phyloP scores from a whole-genome alignment of 129 eudicot species.

The Kitagawia praeruptora region DNA sequence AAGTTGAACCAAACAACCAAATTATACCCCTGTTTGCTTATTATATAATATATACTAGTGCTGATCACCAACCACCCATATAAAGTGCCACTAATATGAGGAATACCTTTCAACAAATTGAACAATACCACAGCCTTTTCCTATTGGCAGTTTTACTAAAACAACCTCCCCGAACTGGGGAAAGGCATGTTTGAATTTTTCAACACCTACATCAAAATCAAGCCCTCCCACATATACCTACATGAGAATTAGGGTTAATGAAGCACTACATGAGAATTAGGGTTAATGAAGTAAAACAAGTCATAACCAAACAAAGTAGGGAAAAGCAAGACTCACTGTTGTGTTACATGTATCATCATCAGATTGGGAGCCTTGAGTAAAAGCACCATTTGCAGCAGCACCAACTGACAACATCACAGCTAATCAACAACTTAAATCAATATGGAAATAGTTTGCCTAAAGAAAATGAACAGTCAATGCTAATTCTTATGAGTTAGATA shows the following conservation, averaged over 20 bases:
- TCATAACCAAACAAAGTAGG: slow-evolving; percentile 14
- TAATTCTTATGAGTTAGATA: neutral
- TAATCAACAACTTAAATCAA: slow-evolving; percentile 16
- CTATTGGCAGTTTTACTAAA: slow-evolving; percentile 77
- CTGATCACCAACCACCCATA: neutral
- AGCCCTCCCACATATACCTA: slow-evolving; percentile 67
- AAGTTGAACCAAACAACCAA: no score
- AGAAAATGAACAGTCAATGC: neutral
- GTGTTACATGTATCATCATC: slow-evolving; percentile 69
- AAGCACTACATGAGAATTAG: no score
- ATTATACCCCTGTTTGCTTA: no score
- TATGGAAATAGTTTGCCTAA: neutral
- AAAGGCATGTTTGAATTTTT: slow-evolving; percentile 73
- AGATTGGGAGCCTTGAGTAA: slow-evolving; percentile 28
- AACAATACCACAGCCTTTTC: slow-evolving; percentile 95
- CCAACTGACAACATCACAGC: slow-evolving; percentile 75
- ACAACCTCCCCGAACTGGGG: slow-evolving; percentile 81
- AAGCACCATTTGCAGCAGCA: slow-evolving; percentile 42
- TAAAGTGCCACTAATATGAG: neutral
- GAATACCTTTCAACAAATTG: slow-evolving; percentile 76
- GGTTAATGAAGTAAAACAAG: neutral
- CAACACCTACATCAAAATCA: slow-evolving; percentile 81
- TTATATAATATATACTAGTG: no score
- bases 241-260: no score
- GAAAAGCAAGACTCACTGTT: slow-evolving; percentile 42